Base-by-base conservation (phyloP, 2,329 filamentous ascomycete species). In the Microdochium trichocladiopsis region DNA sequence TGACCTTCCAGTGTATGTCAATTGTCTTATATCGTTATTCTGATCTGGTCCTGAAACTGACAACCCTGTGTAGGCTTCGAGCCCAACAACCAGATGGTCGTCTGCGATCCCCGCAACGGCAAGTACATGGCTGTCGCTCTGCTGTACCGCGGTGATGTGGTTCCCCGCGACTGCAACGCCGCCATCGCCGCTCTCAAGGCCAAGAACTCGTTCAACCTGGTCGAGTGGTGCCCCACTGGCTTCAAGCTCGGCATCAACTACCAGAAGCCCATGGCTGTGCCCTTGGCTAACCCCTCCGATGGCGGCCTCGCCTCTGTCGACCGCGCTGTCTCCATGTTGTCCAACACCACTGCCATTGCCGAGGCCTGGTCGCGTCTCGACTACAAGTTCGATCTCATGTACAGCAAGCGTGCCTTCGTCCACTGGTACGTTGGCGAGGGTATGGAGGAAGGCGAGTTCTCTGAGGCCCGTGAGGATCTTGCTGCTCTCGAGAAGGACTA, bases 391-490 rank as follows among this genome's bases (percentile, higher is more conserved):
- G 84, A 88, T 62, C 84, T 88, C 63, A 88, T 88, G 85, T 87
- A 88, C 78, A 84, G 79, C 73, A 88, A 88, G 80, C 84, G 85
- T 60, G 84, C 85, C 55, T 88, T 88, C 62, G 84, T 88, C 47
- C 84, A 88, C 73, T 88, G 85, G 85, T 88, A 88, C 60, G 89
- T 94, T 51, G 89, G 89, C 59, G 89, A 94, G 75, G 89, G 89
- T 74, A 94, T 94, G 89, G 89, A 94, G 76, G 89, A 94, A 70
- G 89, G 89, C 63, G 89, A 94, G 72, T 94, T 94, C 76, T 88
- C 85, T 57, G 89, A 94, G 72, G 89, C 89, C 56, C 86, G 89
- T 61, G 89, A 94, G 75, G 89, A 94, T 69, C 77, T 94, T 55
- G 89, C 89, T 57, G 89, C 89, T 48, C 77, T 94, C 31, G 89